phyloP scores from a whole-genome alignment of 352 stramenopile species.

The Phytopythium helicoides region DNA sequence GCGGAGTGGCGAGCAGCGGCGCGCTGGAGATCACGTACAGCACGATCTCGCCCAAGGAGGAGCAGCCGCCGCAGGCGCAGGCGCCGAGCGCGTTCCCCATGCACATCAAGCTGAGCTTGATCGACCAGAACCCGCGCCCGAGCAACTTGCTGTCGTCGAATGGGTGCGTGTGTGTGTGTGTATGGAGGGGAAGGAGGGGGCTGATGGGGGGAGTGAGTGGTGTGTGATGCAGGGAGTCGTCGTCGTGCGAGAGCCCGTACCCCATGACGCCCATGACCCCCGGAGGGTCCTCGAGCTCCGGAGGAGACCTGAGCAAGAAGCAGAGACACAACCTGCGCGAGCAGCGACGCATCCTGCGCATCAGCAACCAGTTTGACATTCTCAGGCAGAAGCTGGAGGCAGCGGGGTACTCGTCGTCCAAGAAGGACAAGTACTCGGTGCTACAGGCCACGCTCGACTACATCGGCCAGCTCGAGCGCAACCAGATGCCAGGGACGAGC shows the following conservation, averaged over 20 bases:
- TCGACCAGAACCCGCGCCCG: constrained; percentile 62
- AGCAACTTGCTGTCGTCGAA: constrained; percentile 41
- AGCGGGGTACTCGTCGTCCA: constrained; percentile 67
- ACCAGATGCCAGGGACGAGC: constrained; percentile 28
- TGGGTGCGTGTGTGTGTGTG: constrained; percentile 17
- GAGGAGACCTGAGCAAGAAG: constrained; percentile 73
- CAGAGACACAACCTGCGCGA: constrained; percentile 83
- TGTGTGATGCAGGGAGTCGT: constrained; percentile 36
- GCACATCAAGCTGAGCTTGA: constrained; percentile 85
- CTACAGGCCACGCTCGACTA: constrained; percentile 83
- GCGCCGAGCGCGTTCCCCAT: constrained; percentile 42
- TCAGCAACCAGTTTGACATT: constrained; percentile 85
- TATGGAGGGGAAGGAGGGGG: background rate
- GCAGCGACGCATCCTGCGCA: constrained; percentile 75
- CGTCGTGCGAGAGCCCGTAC: constrained; percentile 72
- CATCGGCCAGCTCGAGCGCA: constrained; percentile 70
- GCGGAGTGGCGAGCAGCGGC: background rate
- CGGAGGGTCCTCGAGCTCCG: constrained; percentile 38
- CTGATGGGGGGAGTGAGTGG: constrained; percentile 1
- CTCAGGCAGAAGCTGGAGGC: constrained; percentile 71
- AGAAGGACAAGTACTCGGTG: constrained; percentile 88
- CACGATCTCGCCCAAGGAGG: constrained; percentile 75
- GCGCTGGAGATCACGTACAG: constrained; percentile 76
- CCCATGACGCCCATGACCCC: constrained; percentile 55
- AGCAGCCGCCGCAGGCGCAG: constrained; percentile 41